Conservation (phyloP, 2,329 filamentous ascomycete genomes). For the Thyridium curvatum region DNA sequence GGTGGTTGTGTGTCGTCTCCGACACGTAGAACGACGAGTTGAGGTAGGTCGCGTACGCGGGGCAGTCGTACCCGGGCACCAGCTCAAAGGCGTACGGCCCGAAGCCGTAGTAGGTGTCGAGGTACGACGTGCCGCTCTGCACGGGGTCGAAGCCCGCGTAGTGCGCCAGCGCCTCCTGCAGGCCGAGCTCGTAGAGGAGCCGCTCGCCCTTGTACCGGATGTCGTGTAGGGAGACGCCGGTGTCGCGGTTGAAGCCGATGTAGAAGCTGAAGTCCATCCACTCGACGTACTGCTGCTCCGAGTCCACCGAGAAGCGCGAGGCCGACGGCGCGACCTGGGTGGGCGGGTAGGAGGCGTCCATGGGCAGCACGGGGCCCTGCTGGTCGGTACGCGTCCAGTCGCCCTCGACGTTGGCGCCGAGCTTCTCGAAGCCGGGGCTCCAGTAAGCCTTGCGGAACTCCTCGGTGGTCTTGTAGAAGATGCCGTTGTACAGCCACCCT, state of each 20-base stretch:
- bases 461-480: constrained; percentile 44
- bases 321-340: constrained; percentile 27
- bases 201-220: constrained; percentile 48
- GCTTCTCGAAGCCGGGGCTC: constrained; percentile 35
- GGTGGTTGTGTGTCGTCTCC: constrained; percentile 36
- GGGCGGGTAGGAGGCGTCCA: constrained; percentile 29
- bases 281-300: constrained; percentile 34
- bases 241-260: constrained; percentile 39
- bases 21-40: constrained; percentile 37
- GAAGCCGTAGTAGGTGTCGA: constrained; percentile 42
- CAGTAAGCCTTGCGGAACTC: constrained; percentile 38
- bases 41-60: constrained; percentile 41
- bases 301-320: constrained; percentile 34
- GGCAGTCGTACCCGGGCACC: constrained; percentile 45
- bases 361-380: constrained; percentile 24
- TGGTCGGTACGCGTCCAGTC: constrained; percentile 37
- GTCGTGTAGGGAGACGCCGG: constrained; percentile 42
- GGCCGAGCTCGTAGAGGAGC: constrained; percentile 47
- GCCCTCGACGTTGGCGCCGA: constrained; percentile 39
- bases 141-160: constrained; percentile 43
- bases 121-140: constrained; percentile 36
- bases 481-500: constrained; percentile 47
- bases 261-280: constrained; percentile 50
- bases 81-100: constrained; percentile 37
- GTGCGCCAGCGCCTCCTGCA: constrained; percentile 49